These are phyloP conservation scores for Adansonia gregorii DNA, from an alignment of 441 rosid species.

Conservation along the genomic window DNA sequence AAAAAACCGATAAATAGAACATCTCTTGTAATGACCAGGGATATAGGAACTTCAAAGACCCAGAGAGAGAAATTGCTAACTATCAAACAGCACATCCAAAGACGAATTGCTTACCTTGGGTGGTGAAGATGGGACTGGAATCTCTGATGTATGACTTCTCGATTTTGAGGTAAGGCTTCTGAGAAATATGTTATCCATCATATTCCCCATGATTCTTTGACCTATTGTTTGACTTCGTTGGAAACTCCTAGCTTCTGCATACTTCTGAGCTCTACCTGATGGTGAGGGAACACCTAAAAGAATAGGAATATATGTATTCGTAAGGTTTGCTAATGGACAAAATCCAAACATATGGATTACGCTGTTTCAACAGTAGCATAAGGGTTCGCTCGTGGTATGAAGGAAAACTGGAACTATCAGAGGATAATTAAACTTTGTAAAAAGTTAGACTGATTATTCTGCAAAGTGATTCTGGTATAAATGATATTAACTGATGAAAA, in stretches of 20 bases:
- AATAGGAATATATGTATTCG: background rate
- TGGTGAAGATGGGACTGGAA: slow-evolving; percentile 76
- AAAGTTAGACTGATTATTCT: background rate
- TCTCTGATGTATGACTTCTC: slow-evolving; percentile 58
- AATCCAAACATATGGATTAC: slow-evolving; percentile 11
- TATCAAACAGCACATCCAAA: background rate
- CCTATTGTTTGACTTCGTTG: slow-evolving; percentile 88
- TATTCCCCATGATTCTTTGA: slow-evolving; percentile 79
- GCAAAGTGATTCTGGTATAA: background rate
- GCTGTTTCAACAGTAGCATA: slow-evolving; percentile 10
- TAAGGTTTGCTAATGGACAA: background rate
- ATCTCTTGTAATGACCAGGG: background rate
- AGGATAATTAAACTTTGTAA: background rate
- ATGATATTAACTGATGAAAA: background rate
- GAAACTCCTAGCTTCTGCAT: slow-evolving; percentile 56
- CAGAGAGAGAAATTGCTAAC: background rate
- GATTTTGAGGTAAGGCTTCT: slow-evolving; percentile 87
- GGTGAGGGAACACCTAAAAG: slow-evolving; percentile 81
- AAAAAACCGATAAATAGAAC: background rate
- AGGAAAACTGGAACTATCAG: slow-evolving; percentile 16
- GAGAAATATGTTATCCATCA: slow-evolving; percentile 88
- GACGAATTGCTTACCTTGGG: slow-evolving; percentile 55
- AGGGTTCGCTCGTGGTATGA: slow-evolving; percentile 3
- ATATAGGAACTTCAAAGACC: slow-evolving; percentile 7
- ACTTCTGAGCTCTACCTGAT: slow-evolving; percentile 73